These are phyloP conservation scores for Microstegium vimineum DNA, from an alignment of 176 grass and related monocot species.

Conservation along the genomic window DNA sequence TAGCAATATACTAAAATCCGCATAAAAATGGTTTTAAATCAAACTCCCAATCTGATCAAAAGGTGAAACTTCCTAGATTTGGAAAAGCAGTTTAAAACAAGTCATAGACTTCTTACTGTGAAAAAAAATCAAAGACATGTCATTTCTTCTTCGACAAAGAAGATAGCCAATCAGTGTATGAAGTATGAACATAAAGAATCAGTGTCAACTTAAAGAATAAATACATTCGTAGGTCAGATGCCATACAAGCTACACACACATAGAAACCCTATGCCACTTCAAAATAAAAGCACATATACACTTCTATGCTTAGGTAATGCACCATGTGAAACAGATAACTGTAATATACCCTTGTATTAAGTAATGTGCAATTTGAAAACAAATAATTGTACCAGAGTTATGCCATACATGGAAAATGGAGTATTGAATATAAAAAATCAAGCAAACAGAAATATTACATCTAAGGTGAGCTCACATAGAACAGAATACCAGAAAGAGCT, in stretches of 20 bases:
- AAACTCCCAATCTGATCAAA: not conserved
- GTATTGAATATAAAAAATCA: not conserved
- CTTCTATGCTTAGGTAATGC: not conserved
- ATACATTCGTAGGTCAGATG: not conserved
- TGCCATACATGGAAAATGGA: not conserved
- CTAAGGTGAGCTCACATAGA: not conserved
- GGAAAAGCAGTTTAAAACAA: not conserved
- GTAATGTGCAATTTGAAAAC: not conserved
- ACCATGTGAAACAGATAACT: not conserved
- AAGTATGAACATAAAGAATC: not conserved
- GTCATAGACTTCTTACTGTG: not conserved
- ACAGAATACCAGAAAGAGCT: not conserved
- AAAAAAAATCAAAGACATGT: conserved; percentile 8
- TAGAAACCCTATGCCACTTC: not conserved
- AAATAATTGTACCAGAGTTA: not conserved
- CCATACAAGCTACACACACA: not conserved
- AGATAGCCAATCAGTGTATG: not conserved
- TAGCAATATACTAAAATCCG: conserved; percentile 1
- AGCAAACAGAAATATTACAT: not conserved
- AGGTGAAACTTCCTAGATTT: not conserved
- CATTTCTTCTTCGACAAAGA: not conserved
- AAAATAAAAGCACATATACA: conserved; percentile 11
- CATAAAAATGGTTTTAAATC: not conserved
- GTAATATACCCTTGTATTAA: not conserved
- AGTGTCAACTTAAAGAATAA: not conserved